Conservation (phyloP, 768 basidiomycete genomes). For the Russula dissimulans region DNA sequence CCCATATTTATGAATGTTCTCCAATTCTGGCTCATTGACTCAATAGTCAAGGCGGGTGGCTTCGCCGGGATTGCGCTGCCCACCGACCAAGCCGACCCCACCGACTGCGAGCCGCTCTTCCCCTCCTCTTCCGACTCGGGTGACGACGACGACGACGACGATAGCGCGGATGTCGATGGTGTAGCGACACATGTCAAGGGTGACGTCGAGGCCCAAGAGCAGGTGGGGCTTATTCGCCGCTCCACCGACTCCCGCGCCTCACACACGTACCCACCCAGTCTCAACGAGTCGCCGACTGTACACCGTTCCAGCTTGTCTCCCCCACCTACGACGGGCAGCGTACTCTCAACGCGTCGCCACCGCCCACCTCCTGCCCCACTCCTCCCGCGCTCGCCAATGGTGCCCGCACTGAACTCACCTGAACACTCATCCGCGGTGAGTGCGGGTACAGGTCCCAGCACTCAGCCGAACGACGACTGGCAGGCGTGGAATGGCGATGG, state of each 20-base stretch:
- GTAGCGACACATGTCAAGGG: not conserved
- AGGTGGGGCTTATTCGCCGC: slow-evolving; percentile 30
- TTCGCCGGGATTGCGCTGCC: slow-evolving; percentile 36
- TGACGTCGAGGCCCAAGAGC: slow-evolving; percentile 42
- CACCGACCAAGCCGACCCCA: slow-evolving; percentile 30
- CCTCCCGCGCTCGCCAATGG: slow-evolving; percentile 18
- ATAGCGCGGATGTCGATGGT: not conserved
- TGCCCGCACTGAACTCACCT: slow-evolving; percentile 13
- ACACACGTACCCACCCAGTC: slow-evolving; percentile 59
- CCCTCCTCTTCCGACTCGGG: slow-evolving; percentile 38
- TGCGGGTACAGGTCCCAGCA: not conserved
- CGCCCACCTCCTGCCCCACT: slow-evolving; percentile 23
- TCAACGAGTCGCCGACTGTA: slow-evolving; percentile 34
- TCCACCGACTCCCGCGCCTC: slow-evolving; percentile 22
- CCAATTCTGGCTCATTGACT: slow-evolving; percentile 95
- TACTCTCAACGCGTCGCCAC: not conserved
- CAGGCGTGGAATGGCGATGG: slow-evolving; percentile 38
- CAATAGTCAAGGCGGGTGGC: slow-evolving; percentile 68
- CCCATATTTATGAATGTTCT: slow-evolving; percentile 82
- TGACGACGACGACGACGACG: slow-evolving; percentile 19
- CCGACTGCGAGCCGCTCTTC: slow-evolving; percentile 54
- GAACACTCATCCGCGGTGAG: slow-evolving; percentile 7
- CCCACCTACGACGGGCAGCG: slow-evolving; percentile 1
- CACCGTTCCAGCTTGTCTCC: slow-evolving; percentile 25
- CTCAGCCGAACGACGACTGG: slow-evolving; percentile 28